Conservation (phyloP, 2,329 filamentous ascomycete genomes). For the Hymenoscyphus occultus region DNA sequence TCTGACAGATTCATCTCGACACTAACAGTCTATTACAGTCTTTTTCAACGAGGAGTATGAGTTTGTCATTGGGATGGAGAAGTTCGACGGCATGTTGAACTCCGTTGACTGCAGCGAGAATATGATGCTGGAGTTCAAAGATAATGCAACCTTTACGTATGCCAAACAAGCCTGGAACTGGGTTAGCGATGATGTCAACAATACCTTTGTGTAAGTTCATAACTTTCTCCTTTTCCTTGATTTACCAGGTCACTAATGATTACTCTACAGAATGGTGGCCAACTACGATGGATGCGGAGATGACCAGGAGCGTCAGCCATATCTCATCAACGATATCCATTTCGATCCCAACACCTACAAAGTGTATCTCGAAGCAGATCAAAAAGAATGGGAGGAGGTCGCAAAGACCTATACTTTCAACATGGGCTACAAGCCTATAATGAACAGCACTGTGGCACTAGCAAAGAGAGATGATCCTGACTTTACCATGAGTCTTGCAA, state of each 20-base stretch:
- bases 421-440: conserved; percentile 1
- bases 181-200: conserved; percentile 9
- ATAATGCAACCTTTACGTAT: conserved; percentile 6
- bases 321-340: conserved; percentile 6
- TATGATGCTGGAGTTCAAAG: conserved; percentile 9
- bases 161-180: conserved; percentile 6
- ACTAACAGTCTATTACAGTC: neutral
- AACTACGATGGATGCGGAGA: conserved; percentile 6
- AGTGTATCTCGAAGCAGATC: conserved; percentile 1
- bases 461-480: conserved; percentile 5
- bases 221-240: neutral
- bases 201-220: conserved; percentile 2
- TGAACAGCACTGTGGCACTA: neutral
- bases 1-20: neutral
- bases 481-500: conserved; percentile 10
- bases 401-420: conserved; percentile 9
- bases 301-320: conserved; percentile 7
- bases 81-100: conserved; percentile 7
- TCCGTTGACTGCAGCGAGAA: conserved; percentile 7
- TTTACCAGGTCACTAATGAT: neutral
- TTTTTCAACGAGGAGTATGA: conserved; percentile 6
- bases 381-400: conserved; percentile 10
- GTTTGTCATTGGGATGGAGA: conserved; percentile 6
- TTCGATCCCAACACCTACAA: neutral
- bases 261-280: neutral